Base-by-base conservation (phyloP, 768 basidiomycete genomes). In the Tulasnella sp. region DNA sequence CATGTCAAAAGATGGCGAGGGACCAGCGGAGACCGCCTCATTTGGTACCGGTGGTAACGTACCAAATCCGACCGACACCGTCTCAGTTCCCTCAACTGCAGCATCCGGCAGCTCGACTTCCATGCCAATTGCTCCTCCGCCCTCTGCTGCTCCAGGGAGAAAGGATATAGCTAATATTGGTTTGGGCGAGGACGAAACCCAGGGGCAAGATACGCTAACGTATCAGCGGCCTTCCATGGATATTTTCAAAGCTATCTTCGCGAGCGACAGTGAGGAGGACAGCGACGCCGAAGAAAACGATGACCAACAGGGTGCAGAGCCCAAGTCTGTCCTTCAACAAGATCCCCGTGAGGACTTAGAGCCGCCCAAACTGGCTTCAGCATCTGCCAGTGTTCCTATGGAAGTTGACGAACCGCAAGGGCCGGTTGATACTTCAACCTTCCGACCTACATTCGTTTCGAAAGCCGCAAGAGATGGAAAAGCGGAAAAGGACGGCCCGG, bases 231-330 rank as follows among this genome's bases (percentile, higher is more conserved):
- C 98, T 2, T 88, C 92, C 8, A 94, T 96, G 90, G 94, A 96
- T 84, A 91, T 99, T 69, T 99, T 99, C 89, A 98, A 97, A 85
- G 96, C 97, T 3, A 98, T 99, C 81, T 99, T 99, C 85, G 97
- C 96, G 16, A 96, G 94, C 86, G 95, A 96, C 81, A 95, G 96
- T 72, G 96, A 97, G 83, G 94, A 95, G 48, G 92, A 92, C 24
- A 94, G 92, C 12, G 92, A 92, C 2, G 95, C 96, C 4, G 89
- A 88, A 0, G 87, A 87, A 24, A 86, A 84, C 34, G 34, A 72
- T 74, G 72, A 60, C 8, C 54, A 60, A 37, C 16, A 16, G 58
- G 42, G 37, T 40, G 46, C 12, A 78, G 58, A 50, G 60, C 37
- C 12, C 44, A 34, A 34, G 44, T 16, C 44, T 76, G 28, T 82